phyloP scores from a whole-genome alignment of 169 alveolate species.

The Ichthyophthirius multifiliis region DNA sequence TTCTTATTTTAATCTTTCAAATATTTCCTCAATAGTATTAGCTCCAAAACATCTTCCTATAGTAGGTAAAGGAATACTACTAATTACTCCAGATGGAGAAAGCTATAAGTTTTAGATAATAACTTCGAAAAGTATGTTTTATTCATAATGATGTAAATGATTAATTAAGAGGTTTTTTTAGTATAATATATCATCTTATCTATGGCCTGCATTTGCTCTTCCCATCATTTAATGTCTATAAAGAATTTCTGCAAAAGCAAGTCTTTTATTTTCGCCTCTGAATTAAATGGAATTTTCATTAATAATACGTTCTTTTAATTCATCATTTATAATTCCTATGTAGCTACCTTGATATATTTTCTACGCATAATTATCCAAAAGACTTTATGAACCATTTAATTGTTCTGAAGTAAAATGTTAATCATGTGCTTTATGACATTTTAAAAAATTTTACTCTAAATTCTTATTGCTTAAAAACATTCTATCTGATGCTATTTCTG shows the following conservation, averaged over 20 bases:
- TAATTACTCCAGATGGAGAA: neutral
- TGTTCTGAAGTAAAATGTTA: constrained; percentile 1
- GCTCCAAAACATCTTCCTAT: constrained; percentile 42
- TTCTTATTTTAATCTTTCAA: constrained; percentile 38
- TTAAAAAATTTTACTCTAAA: neutral
- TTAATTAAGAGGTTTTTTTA: neutral
- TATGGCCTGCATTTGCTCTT: neutral
- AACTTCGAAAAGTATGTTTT: neutral
- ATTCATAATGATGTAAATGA: neutral
- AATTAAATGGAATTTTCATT: neutral
- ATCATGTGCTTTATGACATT: neutral
- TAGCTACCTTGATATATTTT: neutral
- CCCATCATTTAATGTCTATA: neutral
- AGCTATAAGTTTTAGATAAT: neutral
- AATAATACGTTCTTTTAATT: neutral
- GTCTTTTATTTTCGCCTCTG: constrained; percentile 4
- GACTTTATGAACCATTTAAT: neutral
- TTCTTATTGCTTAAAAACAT: neutral
- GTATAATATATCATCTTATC: neutral
- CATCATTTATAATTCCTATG: neutral
- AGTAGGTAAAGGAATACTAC: neutral
- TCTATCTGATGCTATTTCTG: neutral
- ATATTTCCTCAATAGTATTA: constrained; percentile 29
- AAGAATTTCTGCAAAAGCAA: constrained; percentile 13
- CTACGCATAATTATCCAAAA: neutral